Evolutionary conservation across 192 early-diverging fungal genomes (phyloP), one percentile per base, ranked within the genome.

Genomic region (Podila epigama): DNA sequence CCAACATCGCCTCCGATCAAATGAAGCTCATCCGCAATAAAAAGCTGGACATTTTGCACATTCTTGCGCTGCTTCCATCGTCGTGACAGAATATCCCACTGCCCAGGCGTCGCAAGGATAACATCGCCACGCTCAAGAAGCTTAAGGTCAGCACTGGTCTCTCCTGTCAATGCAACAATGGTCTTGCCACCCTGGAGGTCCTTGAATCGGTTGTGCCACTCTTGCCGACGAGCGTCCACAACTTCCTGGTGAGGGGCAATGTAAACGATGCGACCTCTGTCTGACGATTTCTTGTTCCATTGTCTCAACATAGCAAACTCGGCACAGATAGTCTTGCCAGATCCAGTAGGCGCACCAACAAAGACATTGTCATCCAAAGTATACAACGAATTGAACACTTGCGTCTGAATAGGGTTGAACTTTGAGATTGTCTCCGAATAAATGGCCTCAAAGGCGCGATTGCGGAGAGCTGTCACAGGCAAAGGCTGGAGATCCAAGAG

Each of bases 391-490:
- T 98, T 92, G 82, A 98, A 98, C 2, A 90, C 88, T 73, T 98
- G 97, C 1, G 97, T 97, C 84, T 99, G 98, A 41, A 99, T 91
- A 13, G 97, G 93, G 71, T 98, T 98, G 79, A 98, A 97, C 22
- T 84, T 81, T 52, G 81, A 70, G 48, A 92, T 82, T 53, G 82
- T 81, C 40, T 75, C 67, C 5, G 63, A 75, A 64, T 91, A 97
- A 0, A 93, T 69, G 4, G 66, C 66, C 79, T 96, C 95, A 70
- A 88, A 93, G 53, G 86, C 90, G 12, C 84, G 69, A 60, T 94
- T 94, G 33, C 89, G 87, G 44, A 97, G 82, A 18, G 94, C 94
- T 29, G 89, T 69, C 9, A 94, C 87, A 2, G 92, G 90, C 35
- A 97, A 80, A 15, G 97, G 95, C 79, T 97, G 94, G 78, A 98